A percentile compares a stretch with the other conserved stretches of the same genome.
Evolutionary conservation across 2,329 filamentous ascomycete species (phyloP).

Genomic region (Fusarium algeriense): DNA sequence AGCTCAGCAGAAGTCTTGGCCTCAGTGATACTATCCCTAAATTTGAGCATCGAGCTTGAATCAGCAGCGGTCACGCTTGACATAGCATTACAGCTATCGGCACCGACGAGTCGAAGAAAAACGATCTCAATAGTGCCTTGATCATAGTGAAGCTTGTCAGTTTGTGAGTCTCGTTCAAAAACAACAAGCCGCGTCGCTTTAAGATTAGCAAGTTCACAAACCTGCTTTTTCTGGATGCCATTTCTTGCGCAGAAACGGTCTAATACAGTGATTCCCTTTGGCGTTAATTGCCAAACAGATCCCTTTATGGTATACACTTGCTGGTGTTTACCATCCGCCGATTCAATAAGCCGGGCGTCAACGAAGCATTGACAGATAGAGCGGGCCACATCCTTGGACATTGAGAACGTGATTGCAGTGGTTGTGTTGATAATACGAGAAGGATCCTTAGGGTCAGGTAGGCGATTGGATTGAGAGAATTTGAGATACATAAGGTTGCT

Average conservation of each 20-base stretch:
- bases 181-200: constrained; percentile 90
- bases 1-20: constrained; percentile 93
- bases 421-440: constrained; percentile 98
- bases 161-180: constrained; percentile 84
- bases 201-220: constrained; percentile 83
- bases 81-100: constrained; percentile 86
- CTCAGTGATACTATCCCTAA: constrained; percentile 88
- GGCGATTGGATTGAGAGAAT: constrained; percentile 98
- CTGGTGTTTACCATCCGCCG: constrained; percentile 87
- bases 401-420: constrained; percentile 97
- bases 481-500: constrained; percentile 97
- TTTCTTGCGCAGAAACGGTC: constrained; percentile 94
- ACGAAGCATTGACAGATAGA: constrained; percentile 95
- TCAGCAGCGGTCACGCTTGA: constrained; percentile 79
- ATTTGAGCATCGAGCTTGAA: constrained; percentile 92
- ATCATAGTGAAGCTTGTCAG: constrained; percentile 90
- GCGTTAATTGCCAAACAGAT: constrained; percentile 92
- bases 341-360: constrained; percentile 94
- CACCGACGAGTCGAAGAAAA: constrained; percentile 89
- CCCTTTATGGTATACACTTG: constrained; percentile 89
- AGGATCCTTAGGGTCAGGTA: constrained; percentile 97
- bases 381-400: constrained; percentile 98
- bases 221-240: constrained; percentile 93
- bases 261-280: constrained; percentile 92
- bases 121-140: constrained; percentile 92